A percentile compares a stretch with the other conserved stretches of the same genome.
These are phyloP conservation scores for Acrodontium crateriforme DNA, from an alignment of 2,329 filamentous ascomycete genomes.

Conservation along the genomic window DNA sequence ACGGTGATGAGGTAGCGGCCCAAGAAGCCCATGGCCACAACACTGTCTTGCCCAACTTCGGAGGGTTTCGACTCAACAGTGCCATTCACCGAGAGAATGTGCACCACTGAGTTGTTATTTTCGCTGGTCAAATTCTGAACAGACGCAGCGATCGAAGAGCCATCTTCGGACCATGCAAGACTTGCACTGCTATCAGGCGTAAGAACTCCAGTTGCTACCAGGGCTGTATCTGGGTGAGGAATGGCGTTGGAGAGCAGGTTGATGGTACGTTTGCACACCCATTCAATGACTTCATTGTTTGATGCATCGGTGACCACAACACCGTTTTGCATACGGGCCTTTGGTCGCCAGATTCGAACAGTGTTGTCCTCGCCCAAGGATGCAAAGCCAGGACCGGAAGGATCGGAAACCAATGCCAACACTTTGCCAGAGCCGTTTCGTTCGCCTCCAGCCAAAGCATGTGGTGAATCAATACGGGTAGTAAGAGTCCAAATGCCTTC, in stretches of 20 bases:
- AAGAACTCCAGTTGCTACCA: too few species aligned
- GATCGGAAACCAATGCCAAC: conserved; percentile 60
- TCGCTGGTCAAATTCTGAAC: conserved; percentile 26
- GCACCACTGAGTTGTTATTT: conserved; percentile 46
- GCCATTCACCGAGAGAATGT: conserved; percentile 61
- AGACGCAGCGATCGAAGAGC: conserved; percentile 61
- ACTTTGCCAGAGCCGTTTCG: conserved; percentile 38
- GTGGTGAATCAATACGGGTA: conserved; percentile 72
- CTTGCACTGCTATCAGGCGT: too few species aligned
- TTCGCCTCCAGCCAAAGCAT: conserved; percentile 31
- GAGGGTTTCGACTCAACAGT: conserved; percentile 50
- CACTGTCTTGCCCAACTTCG: conserved; percentile 28
- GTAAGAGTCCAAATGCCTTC: conserved; percentile 55
- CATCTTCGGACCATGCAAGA: conserved; percentile 69
- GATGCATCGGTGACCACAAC: conserved; percentile 46
- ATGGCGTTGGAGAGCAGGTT: conserved; percentile 28
- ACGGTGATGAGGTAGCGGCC: conserved; percentile 62
- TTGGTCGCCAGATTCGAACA: conserved; percentile 71
- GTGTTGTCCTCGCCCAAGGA: conserved; percentile 71
- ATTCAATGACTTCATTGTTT: conserved; percentile 51
- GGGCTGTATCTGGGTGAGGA: too few species aligned
- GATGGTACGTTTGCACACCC: conserved; percentile 52
- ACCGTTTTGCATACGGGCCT: conserved; percentile 53
- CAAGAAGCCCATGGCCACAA: conserved; percentile 52
- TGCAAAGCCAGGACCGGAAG: conserved; percentile 57